phyloP scores from a whole-genome alignment of 2,329 filamentous ascomycete genomes.

The Colletotrichum incanum region DNA sequence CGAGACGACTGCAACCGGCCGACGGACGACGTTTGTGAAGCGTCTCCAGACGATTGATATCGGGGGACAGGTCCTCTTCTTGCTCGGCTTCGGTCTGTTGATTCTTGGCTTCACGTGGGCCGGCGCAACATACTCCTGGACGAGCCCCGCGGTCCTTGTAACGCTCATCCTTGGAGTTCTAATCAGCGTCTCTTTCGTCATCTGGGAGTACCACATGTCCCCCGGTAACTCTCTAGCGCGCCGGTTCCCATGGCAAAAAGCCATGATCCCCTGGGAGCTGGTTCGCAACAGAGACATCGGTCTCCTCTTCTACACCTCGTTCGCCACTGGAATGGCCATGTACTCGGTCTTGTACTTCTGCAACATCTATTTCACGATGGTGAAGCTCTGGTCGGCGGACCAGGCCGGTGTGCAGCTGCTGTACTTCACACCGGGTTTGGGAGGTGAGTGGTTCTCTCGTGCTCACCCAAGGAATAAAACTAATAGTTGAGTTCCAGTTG shows the following conservation, averaged over 20 bases:
- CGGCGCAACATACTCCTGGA: constrained; percentile 68
- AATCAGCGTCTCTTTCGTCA: constrained; percentile 59
- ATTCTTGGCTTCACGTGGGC: constrained; percentile 72
- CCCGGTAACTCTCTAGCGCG: constrained; percentile 63
- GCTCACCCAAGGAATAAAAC: background rate
- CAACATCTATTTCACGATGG: constrained; percentile 77
- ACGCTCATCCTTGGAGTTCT: constrained; percentile 63
- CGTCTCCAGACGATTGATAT: constrained; percentile 70
- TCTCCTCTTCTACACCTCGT: constrained; percentile 75
- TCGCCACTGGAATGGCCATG: constrained; percentile 71
- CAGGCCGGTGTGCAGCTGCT: constrained; percentile 71
- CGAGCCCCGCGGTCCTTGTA: constrained; percentile 62
- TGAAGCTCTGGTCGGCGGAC: constrained; percentile 59
- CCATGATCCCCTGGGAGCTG: constrained; percentile 77
- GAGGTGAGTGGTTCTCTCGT: constrained; percentile 55
- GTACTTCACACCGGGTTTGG: constrained; percentile 76
- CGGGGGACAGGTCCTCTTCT: constrained; percentile 70
- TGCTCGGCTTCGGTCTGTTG: constrained; percentile 68
- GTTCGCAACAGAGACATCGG: constrained; percentile 71
- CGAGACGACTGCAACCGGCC: constrained; percentile 54
- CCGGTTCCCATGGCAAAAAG: constrained; percentile 67
- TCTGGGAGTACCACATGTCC: constrained; percentile 70
- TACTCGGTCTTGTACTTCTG: constrained; percentile 76
- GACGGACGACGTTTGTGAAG: constrained; percentile 54
- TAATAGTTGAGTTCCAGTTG: constrained; percentile 52